Percentiles rank a stretch among this genome's conserved stretches.
Conservation (phyloP, 2,329 filamentous ascomycete species). For the Mollisia scopiformis region DNA sequence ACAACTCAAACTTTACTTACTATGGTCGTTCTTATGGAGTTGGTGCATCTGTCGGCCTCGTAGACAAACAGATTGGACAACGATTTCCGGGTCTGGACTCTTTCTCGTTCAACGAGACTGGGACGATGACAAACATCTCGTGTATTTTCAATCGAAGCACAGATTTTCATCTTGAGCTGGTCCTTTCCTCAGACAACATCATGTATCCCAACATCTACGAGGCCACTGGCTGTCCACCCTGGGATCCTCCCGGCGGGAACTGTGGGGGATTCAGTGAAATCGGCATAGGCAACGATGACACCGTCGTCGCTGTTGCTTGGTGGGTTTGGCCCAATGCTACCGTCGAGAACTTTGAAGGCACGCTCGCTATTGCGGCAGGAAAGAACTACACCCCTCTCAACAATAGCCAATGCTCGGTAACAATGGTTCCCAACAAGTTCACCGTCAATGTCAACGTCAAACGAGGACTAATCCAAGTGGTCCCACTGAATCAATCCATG, state of each 20-base stretch:
- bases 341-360: neutral
- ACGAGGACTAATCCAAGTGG: neutral
- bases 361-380: neutral
- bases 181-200: neutral
- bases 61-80: neutral
- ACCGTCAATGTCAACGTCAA: slow-evolving; percentile 3
- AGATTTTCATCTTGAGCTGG: neutral
- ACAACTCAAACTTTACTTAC: neutral
- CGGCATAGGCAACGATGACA: neutral
- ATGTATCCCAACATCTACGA: neutral
- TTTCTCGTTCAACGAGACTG: neutral
- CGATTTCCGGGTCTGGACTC: neutral
- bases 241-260: neutral
- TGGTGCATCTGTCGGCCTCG: neutral
- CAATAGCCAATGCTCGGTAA: slow-evolving; percentile 1
- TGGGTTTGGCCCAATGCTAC: neutral
- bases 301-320: neutral
- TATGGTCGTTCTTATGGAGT: neutral
- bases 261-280: neutral
- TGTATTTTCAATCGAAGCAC: neutral
- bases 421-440: neutral
- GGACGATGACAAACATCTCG: neutral
- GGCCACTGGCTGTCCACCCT: neutral
- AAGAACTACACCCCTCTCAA: slow-evolving; percentile 5
- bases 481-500: neutral